A percentile compares a stretch with the other conserved stretches of the same genome.
Conservation (phyloP, 139 green algal species). For the Medakamo hakoo region DNA sequence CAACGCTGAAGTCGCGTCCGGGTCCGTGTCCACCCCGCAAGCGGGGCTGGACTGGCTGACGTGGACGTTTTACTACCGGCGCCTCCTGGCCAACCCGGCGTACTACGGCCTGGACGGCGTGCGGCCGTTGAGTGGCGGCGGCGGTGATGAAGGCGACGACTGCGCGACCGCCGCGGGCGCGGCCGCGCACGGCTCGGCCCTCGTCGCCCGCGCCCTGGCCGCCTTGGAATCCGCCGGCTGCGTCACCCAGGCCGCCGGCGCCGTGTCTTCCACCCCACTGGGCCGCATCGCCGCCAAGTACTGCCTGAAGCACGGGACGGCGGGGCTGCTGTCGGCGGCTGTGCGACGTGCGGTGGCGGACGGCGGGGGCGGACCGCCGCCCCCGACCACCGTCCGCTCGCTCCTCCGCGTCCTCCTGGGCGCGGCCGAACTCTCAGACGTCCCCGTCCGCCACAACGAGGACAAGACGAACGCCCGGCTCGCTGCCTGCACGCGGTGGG, state of each 20-base stretch:
- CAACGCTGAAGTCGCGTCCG: slow-evolving; percentile 79
- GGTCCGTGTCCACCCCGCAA: slow-evolving; percentile 40
- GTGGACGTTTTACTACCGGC: slow-evolving; percentile 88
- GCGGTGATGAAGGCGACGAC: too few relatives aligned
- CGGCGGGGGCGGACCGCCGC: slow-evolving; percentile 21
- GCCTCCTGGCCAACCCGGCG: slow-evolving; percentile 62
- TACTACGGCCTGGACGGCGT: slow-evolving; percentile 80
- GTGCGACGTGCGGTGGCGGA: slow-evolving; percentile 18
- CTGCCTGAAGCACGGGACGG: slow-evolving; percentile 63
- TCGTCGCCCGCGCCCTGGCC: slow-evolving; percentile 56
- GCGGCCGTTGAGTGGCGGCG: too few relatives aligned
- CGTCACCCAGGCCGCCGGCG: slow-evolving; percentile 59
- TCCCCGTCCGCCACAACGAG: not conserved
- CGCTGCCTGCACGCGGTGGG: not conserved
- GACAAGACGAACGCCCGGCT: not conserved
- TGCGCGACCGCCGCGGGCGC: too few relatives aligned
- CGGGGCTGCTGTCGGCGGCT: slow-evolving; percentile 2
- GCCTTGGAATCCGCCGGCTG: slow-evolving; percentile 63
- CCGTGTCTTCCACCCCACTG: slow-evolving; percentile 56
- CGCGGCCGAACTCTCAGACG: not conserved
- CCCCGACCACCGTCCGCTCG: slow-evolving; percentile 26
- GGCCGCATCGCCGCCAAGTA: slow-evolving; percentile 30
- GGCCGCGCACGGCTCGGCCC: slow-evolving; percentile 56
- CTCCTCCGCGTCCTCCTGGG: not conserved
- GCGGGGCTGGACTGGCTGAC: slow-evolving; percentile 90